Conservation (phyloP, 2,329 filamentous ascomycete species). For the Calonectria crousiana region DNA sequence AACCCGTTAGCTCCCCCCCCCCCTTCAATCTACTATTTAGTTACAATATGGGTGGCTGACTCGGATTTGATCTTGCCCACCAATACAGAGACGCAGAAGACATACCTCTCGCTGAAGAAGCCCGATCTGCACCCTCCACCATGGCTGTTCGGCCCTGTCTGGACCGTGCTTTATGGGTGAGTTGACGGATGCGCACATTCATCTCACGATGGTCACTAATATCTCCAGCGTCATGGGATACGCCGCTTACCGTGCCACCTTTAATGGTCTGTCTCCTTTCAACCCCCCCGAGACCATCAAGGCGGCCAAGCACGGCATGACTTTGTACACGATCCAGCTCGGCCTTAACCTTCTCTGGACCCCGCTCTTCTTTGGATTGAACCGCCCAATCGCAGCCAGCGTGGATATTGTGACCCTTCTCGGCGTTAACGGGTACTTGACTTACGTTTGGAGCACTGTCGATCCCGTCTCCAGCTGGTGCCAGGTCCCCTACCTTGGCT, state of each 20-base stretch:
- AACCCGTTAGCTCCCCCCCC: conserved; percentile 64
- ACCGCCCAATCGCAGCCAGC: conserved; percentile 79
- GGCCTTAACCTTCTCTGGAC: conserved; percentile 90
- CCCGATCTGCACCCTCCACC: conserved; percentile 72
- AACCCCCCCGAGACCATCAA: conserved; percentile 65
- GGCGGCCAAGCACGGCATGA: conserved; percentile 76
- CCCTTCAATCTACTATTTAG: neutral
- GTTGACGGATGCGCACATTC: conserved; percentile 12
- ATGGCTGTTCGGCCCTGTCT: conserved; percentile 73
- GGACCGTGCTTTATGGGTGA: conserved; percentile 74
- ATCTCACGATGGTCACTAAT: neutral
- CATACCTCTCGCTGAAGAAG: conserved; percentile 76
- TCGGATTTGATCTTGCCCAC: neutral
- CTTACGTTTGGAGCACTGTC: conserved; percentile 80
- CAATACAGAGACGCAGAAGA: conserved; percentile 67
- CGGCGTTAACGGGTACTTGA: conserved; percentile 79
- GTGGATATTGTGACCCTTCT: conserved; percentile 80
- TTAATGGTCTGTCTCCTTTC: conserved; percentile 69
- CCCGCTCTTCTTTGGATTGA: conserved; percentile 89
- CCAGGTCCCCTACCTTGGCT: conserved; percentile 85
- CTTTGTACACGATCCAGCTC: conserved; percentile 88
- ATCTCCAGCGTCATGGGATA: conserved; percentile 80
- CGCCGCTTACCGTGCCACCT: conserved; percentile 83
- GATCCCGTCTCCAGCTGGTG: conserved; percentile 80
- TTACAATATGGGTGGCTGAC: neutral